Base-by-base conservation (phyloP, 2,329 filamentous ascomycete species). In the Tolypocladium nubicola region DNA sequence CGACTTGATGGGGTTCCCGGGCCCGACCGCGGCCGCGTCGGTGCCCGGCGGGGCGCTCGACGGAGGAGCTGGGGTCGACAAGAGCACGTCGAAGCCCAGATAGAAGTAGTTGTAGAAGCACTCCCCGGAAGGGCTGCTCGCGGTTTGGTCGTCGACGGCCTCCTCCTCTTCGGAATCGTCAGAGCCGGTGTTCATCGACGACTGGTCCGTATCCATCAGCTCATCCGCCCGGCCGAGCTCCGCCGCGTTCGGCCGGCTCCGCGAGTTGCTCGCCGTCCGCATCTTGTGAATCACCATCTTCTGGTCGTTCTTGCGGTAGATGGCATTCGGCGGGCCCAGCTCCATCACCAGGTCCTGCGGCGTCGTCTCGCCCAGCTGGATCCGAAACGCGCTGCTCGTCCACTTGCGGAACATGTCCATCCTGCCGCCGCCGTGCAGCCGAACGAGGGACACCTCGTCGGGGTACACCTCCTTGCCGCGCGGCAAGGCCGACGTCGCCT, bases 71-170 rank as follows among this genome's bases (percentile, higher is more conserved):
- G 89, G 87, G 37, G 85, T 84, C 0, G 93, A 96, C n/a, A 99
- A 82, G 6, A 97, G 79, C 11, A 97, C 82, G 70, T 99, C 94
- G 67, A 99, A 95, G 1, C 94, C 94, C 61, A 96, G 86, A 62
- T 93, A 88, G 68, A 97, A 99, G 70, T 99, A 99, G 70, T 97
- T 97, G 73, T 94, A 97, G 70, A 97, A 99, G 62, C 87, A 91
- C 68, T 95, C 90, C 4, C 84, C 81, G 1, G 85, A 82, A 4
- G 85, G 63, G 69, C 78, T 75, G 61, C 77, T 75, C 1, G 76
- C 74, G 4, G 75, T 68, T 37, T 82, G 80, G 37, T 85, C 84
- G 49, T 83, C 80, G 19, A 83, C 69, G 3, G 75, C 80, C 58
- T 81, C 81, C 54, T 82, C 82, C 26, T 81, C 77, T 39, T 78